Evolutionary conservation across 1,284 basidiomycete species (phyloP), one percentile per base, ranked within the genome.

Genomic region (Marasmius sp.): DNA sequence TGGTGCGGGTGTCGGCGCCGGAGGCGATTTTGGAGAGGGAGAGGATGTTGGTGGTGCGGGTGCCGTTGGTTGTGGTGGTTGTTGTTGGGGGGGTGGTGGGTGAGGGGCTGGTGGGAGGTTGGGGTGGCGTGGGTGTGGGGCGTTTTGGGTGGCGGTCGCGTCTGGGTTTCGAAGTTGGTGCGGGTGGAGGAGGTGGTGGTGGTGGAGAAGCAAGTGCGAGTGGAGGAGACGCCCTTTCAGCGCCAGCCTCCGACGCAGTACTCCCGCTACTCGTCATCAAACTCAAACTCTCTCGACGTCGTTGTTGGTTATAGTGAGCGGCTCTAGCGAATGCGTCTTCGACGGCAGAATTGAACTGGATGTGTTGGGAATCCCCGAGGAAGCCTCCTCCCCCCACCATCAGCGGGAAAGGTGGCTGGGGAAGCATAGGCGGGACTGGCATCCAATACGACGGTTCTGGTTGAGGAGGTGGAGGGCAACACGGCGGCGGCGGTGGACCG

Each of bases 1-100:
- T 94, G 22, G 92, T 94, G 45, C 93, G 81, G 38, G 88, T 92
- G 68, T 95, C 93, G 59, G 82, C 72, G 0, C 93, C 93, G 4
- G n/a, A 18, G 2, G 11, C 20, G 45, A 47, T 47, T 8, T 20
- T 16, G 8, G 45, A 2, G 16, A 47, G 16, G 7, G 45, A 47
- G 11, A 47, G 45, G n/a, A 14, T 16, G 20, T 47, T 47, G 16
- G n/a, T 7, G 2, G 16, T 47, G 1, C n/a, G 45, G 7, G 45
- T 47, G 45, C 45, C 20, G 14, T 16, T 47, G 16, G 4, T 16
- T 8, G 20, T 1, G 6, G 45, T 14, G 2, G 45, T 8, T 5
- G 16, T 4, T 8, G 11, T 3, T 18, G 1, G 6, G 16, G 9
- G 6, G 12, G 41, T 2, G n/a, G 41, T 6, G 41, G 45, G 45